Conservation (phyloP, 2,329 filamentous ascomycete species). For the Neophaeococcomyces aloes region DNA sequence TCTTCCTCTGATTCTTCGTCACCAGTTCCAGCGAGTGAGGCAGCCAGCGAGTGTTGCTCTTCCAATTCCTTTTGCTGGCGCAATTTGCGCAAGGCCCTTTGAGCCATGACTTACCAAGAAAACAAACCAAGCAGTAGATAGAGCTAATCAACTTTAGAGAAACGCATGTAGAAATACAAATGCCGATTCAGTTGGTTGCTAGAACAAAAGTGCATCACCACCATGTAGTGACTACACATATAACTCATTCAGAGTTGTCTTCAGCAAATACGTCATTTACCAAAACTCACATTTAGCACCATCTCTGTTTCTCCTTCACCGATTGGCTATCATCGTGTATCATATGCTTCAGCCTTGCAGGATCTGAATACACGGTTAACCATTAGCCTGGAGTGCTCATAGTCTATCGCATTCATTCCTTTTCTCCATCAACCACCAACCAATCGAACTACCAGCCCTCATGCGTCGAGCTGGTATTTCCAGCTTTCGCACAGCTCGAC, state of each 20-base stretch:
- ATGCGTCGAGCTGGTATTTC: conserved; percentile 41
- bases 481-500: conserved; percentile 38
- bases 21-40: conserved; percentile 27
- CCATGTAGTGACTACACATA: too few species aligned
- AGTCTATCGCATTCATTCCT: too few species aligned
- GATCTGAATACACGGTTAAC: too few species aligned
- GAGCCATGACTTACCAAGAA: conserved; percentile 47
- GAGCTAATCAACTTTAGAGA: too few species aligned
- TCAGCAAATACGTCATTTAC: background rate
- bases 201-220: too few species aligned
- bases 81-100: conserved; percentile 53
- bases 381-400: too few species aligned
- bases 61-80: conserved; percentile 47
- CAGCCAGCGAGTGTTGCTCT: conserved; percentile 41
- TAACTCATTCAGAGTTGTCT: conserved; percentile 1
- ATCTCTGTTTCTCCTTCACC: background rate
- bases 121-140: too few species aligned
- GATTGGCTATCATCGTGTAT: background rate
- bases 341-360: background rate
- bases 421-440: too few species aligned
- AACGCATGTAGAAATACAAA: too few species aligned
- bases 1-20: conserved; percentile 32
- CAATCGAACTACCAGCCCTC: conserved; percentile 12
- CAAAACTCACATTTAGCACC: background rate
- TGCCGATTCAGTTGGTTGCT: too few species aligned